Evolutionary conservation across 1,284 basidiomycete species (phyloP).

Genomic region (Ganoderma meredithae): DNA sequence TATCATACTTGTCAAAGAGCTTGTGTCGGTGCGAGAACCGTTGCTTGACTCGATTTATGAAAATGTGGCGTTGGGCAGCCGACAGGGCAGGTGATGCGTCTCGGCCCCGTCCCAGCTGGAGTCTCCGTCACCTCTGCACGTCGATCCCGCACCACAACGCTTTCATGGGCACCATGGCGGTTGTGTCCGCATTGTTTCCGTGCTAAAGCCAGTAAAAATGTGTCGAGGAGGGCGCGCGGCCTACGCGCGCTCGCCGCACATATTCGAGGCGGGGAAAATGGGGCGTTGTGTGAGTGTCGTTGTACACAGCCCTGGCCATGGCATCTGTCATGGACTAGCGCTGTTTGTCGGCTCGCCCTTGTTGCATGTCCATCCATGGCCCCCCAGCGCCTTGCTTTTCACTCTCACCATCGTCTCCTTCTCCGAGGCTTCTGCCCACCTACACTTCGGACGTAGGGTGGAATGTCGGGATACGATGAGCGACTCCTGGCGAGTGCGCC

Average conservation of each 20-base stretch:
- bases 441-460: background rate
- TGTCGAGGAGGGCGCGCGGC: background rate
- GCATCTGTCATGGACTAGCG: conserved; percentile 19
- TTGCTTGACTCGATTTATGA: background rate
- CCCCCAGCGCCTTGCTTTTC: conserved; percentile 1
- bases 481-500: conserved; percentile 46
- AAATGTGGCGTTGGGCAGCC: conserved; percentile 11
- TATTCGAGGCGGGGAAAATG: background rate
- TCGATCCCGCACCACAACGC: background rate
- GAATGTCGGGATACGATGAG: conserved; percentile 43
- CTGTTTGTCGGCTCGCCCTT: conserved; percentile 4
- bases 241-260: background rate
- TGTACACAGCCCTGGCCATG: background rate
- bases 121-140: background rate
- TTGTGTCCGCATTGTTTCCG: background rate
- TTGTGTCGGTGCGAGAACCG: background rate
- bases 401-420: conserved; percentile 11
- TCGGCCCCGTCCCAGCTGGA: background rate
- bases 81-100: background rate
- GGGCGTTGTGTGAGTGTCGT: background rate
- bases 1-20: background rate
- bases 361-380: conserved; percentile 10
- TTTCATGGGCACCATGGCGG: background rate
- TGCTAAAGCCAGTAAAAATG: background rate
- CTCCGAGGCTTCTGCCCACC: conserved; percentile 1